Evolutionary conservation across 2,329 filamentous ascomycete genomes (phyloP).

Genomic region (Alternaria atra): DNA sequence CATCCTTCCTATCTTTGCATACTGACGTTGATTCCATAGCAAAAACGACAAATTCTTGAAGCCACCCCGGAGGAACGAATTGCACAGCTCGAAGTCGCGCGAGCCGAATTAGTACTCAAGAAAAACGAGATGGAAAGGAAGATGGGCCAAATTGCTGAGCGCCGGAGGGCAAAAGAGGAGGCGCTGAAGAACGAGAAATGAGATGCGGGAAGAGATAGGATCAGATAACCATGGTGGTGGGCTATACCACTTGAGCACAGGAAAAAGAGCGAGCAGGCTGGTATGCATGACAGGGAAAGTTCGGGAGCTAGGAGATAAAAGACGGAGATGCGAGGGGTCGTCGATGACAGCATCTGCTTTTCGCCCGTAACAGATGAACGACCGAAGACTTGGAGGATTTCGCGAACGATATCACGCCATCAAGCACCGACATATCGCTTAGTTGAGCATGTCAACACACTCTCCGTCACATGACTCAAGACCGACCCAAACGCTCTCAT

Average conservation of each 20-base stretch:
- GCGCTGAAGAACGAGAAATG: constrained; percentile 21
- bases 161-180: constrained; percentile 23
- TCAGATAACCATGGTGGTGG: not conserved
- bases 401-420: not conserved
- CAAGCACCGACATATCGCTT: not conserved
- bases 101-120: constrained; percentile 60
- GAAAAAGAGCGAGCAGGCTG: not conserved
- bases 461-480: not conserved
- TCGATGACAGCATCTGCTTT: not conserved
- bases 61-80: constrained; percentile 64
- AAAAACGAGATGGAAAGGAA: constrained; percentile 65
- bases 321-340: not conserved
- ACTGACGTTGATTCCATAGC: constrained; percentile 40
- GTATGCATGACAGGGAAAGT: not conserved
- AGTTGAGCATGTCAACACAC: not conserved
- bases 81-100: constrained; percentile 60
- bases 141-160: constrained; percentile 50
- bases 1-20: not conserved
- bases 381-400: not conserved
- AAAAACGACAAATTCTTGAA: constrained; percentile 58
- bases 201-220: not conserved
- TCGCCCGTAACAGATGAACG: not conserved
- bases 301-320: not conserved
- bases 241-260: no score
- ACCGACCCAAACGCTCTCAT: not conserved